phyloP scores from a whole-genome alignment of 192 early-diverging fungal species.

The Linnemannia hyalina region DNA sequence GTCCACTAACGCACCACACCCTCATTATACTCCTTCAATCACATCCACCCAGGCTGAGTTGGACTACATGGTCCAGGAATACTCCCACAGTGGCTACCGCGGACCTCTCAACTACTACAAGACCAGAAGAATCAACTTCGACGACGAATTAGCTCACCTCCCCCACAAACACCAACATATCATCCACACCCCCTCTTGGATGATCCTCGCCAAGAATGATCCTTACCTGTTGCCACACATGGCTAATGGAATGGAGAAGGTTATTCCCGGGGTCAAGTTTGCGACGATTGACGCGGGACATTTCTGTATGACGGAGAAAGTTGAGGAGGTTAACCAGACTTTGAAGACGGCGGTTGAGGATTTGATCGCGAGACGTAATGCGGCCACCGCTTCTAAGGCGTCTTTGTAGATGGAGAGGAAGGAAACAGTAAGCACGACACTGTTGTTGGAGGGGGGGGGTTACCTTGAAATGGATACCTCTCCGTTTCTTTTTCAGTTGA shows the following conservation, averaged over 20 bases:
- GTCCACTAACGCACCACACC: neutral
- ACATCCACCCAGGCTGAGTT: slow-evolving; percentile 9
- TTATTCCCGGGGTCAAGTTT: slow-evolving; percentile 24
- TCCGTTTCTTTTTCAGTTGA: no score
- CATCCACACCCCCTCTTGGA: slow-evolving; percentile 25
- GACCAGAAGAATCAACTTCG: slow-evolving; percentile 53
- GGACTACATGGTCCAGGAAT: slow-evolving; percentile 46
- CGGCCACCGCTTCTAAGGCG: slow-evolving; percentile 3
- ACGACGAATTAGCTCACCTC: slow-evolving; percentile 34
- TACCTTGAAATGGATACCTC: no score
- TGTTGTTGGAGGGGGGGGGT: neutral
- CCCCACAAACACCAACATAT: neutral
- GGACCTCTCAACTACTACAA: slow-evolving; percentile 61
- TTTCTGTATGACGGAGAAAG: slow-evolving; percentile 38
- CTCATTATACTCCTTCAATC: neutral
- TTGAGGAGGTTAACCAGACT: slow-evolving; percentile 19
- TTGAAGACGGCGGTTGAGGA: slow-evolving; percentile 39
- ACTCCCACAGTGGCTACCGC: slow-evolving; percentile 32
- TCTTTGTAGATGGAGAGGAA: slow-evolving; percentile 10
- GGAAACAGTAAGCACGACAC: neutral
- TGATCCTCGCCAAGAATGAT: slow-evolving; percentile 27
- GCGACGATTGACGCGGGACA: slow-evolving; percentile 15
- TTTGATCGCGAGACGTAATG: neutral
- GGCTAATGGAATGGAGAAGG: slow-evolving; percentile 20
- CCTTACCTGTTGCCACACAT: slow-evolving; percentile 19